Conservation (phyloP, 306 rosid species). For the Arachis stenosperma region DNA sequence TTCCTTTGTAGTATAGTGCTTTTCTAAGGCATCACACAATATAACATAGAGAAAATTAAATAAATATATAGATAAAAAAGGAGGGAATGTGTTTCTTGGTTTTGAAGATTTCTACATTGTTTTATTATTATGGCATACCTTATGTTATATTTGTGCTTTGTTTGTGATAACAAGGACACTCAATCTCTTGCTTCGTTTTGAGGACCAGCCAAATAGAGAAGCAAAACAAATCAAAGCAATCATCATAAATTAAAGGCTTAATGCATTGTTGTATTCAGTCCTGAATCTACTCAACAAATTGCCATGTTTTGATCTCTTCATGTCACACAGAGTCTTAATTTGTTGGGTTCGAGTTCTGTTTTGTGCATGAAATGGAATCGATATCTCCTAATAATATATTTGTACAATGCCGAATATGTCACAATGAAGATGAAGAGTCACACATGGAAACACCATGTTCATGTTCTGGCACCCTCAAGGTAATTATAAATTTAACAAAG, state of each 20-base stretch:
- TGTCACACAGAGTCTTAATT: not conserved
- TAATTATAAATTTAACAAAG: not conserved
- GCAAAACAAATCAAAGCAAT: constrained; percentile 6
- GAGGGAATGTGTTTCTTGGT: constrained; percentile 1
- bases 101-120: not conserved
- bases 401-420: constrained; percentile 83
- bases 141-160: not conserved
- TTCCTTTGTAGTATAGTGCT: constrained; percentile 9
- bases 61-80: not conserved
- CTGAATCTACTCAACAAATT: not conserved
- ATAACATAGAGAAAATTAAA: not conserved
- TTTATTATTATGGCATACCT: not conserved
- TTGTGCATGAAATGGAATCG: constrained; percentile 35
- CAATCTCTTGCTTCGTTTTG: constrained; percentile 66
- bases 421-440: constrained; percentile 73
- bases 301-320: not conserved
- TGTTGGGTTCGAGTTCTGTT: no score
- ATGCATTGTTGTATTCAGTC: not conserved
- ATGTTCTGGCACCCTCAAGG: constrained; percentile 92
- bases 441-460: constrained; percentile 90
- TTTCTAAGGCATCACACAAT: not conserved
- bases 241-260: no score
- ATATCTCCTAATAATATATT: constrained; percentile 38
- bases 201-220: constrained; percentile 27
- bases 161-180: constrained; percentile 46